A percentile compares a stretch with the other conserved stretches of the same genome.
Evolutionary conservation across 345 rosid species (phyloP).

Genomic region (Cardamine occulta): DNA sequence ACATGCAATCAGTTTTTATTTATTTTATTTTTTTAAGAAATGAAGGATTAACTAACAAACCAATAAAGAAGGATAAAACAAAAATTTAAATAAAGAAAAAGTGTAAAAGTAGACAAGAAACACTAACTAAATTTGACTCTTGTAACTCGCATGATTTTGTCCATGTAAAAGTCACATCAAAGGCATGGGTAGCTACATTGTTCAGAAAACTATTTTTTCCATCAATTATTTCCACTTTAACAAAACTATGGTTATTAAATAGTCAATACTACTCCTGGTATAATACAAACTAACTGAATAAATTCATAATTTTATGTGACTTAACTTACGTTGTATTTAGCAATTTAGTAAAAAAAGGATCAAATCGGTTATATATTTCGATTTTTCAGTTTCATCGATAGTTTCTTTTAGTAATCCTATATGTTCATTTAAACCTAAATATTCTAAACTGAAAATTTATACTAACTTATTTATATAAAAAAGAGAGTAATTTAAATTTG

Average conservation of each 20-base stretch:
- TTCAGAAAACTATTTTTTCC: background rate
- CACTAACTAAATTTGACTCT: slow-evolving; percentile 39
- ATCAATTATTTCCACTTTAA: slow-evolving; percentile 24
- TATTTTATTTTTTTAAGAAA: background rate
- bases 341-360: background rate
- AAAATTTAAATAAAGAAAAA: background rate
- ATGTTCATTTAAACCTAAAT: too few species aligned
- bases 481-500: background rate
- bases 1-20: background rate
- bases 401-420: background rate
- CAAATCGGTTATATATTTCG: background rate
- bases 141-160: slow-evolving; percentile 42
- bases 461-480: background rate
- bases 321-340: background rate
- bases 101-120: slow-evolving; percentile 35
- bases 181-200: slow-evolving; percentile 8
- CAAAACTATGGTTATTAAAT: slow-evolving; percentile 34
- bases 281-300: background rate
- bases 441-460: background rate
- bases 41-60: background rate
- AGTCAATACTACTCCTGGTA: slow-evolving; percentile 24
- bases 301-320: background rate
- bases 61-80: background rate
- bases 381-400: background rate
- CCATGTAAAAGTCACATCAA: slow-evolving; percentile 38